Conservation (phyloP, 768 basidiomycete species). For the Pilatotrama ljubarskyi region DNA sequence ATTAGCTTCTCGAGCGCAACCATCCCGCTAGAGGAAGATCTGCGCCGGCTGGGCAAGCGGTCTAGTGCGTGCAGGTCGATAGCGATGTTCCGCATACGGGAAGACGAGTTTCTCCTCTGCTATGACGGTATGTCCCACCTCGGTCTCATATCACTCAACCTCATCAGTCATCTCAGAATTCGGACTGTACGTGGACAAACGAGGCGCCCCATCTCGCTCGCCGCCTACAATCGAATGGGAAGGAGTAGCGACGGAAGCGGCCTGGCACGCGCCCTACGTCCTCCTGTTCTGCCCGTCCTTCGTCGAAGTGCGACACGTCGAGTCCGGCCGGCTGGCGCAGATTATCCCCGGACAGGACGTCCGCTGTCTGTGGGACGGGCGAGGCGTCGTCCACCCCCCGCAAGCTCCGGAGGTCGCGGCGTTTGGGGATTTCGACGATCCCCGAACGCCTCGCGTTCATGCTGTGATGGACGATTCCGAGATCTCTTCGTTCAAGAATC, state of each 20-base stretch:
- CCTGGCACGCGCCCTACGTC: slow-evolving; percentile 49
- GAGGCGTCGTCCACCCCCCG: slow-evolving; percentile 17
- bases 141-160: too few relatives aligned
- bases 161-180: slow-evolving; percentile 33
- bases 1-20: slow-evolving; percentile 40
- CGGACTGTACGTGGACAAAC: slow-evolving; percentile 49
- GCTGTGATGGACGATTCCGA: slow-evolving; percentile 14
- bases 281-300: slow-evolving; percentile 44
- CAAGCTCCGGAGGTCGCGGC: background rate
- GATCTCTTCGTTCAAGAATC: background rate
- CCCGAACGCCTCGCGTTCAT: slow-evolving; percentile 12
- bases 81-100: slow-evolving; percentile 51
- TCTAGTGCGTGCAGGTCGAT: slow-evolving; percentile 43
- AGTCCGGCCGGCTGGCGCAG: slow-evolving; percentile 38
- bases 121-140: slow-evolving; percentile 40
- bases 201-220: slow-evolving; percentile 44
- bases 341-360: slow-evolving; percentile 40
- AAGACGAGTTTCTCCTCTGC: slow-evolving; percentile 51
- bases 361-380: slow-evolving; percentile 49
- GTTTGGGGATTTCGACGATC: slow-evolving; percentile 11
- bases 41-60: slow-evolving; percentile 37
- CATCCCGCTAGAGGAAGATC: slow-evolving; percentile 44
- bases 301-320: slow-evolving; percentile 47
- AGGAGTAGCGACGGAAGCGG: slow-evolving; percentile 45
- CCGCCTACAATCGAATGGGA: slow-evolving; percentile 50